phyloP scores from a whole-genome alignment of 2,329 filamentous ascomycete species.

The Fusarium torreyae region DNA sequence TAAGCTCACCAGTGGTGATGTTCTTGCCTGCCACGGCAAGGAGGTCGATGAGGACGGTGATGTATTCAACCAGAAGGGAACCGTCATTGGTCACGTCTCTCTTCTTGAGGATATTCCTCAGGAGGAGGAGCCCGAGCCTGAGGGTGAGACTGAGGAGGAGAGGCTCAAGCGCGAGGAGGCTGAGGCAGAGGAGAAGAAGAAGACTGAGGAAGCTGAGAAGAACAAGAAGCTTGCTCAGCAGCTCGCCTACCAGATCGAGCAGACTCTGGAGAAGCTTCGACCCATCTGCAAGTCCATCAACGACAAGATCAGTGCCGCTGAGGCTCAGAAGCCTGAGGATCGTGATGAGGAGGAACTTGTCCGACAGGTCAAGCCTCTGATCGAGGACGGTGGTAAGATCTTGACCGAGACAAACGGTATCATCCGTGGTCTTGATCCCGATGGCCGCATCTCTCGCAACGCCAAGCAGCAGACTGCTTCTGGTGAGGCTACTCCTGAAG shows the following conservation, averaged over 20 bases:
- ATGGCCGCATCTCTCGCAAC: constrained; percentile 86
- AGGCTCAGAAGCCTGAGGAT: constrained; percentile 86
- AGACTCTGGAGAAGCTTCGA: constrained; percentile 86
- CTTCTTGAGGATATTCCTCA: constrained; percentile 71
- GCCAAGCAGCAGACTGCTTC: constrained; percentile 85
- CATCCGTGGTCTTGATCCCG: constrained; percentile 89
- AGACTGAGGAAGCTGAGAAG: constrained; percentile 70
- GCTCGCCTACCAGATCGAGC: constrained; percentile 80
- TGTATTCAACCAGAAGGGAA: constrained; percentile 78
- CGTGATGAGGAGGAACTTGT: constrained; percentile 92
- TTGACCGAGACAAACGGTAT: constrained; percentile 89
- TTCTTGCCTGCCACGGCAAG: constrained; percentile 75
- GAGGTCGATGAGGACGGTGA: constrained; percentile 80
- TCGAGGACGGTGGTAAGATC: constrained; percentile 87
- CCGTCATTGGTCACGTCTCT: constrained; percentile 76
- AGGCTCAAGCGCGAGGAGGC: constrained; percentile 53
- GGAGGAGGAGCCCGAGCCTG: constrained; percentile 61
- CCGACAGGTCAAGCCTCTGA: constrained; percentile 86
- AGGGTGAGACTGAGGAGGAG: constrained; percentile 66
- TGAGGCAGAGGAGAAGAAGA: constrained; percentile 62
- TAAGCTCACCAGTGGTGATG: constrained; percentile 77
- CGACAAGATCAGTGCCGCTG: constrained; percentile 84
- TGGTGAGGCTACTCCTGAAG: constrained; percentile 77
- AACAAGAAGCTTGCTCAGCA: constrained; percentile 84
- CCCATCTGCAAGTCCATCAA: constrained; percentile 90